These are phyloP conservation scores for Rusavskia elegans DNA, from an alignment of 495 filamentous ascomycete species.

Conservation along the genomic window DNA sequence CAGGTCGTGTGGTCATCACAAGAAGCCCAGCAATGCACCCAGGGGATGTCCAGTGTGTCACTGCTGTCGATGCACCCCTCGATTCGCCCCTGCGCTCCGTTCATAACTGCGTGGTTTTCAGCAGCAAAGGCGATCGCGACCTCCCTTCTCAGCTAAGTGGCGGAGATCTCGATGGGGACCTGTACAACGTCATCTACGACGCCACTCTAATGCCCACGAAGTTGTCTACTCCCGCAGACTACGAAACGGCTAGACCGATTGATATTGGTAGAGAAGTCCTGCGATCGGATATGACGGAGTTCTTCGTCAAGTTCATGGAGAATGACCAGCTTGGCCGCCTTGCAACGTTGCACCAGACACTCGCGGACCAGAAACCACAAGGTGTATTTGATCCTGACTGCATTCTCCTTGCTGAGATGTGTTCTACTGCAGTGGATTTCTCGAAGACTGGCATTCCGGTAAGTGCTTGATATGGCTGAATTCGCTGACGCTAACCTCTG, in stretches of 20 bases:
- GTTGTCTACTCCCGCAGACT: slow-evolving; percentile 44
- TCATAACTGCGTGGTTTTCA: slow-evolving; percentile 66
- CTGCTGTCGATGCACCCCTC: slow-evolving; percentile 35
- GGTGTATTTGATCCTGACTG: slow-evolving; percentile 47
- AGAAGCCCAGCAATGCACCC: slow-evolving; percentile 63
- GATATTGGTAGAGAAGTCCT: slow-evolving; percentile 40
- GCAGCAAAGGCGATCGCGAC: slow-evolving; percentile 49
- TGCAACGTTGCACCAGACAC: slow-evolving; percentile 45
- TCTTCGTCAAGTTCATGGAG: slow-evolving; percentile 70
- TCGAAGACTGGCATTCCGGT: slow-evolving; percentile 65
- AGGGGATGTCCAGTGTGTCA: slow-evolving; percentile 56
- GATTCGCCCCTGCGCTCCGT: slow-evolving; percentile 43
- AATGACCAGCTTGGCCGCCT: slow-evolving; percentile 59
- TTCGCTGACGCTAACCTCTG: not conserved
- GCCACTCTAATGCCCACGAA: slow-evolving; percentile 20
- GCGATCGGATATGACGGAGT: slow-evolving; percentile 49
- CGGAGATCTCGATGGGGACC: slow-evolving; percentile 66
- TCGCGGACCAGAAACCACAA: slow-evolving; percentile 40
- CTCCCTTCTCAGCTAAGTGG: slow-evolving; percentile 62
- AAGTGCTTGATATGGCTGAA: slow-evolving; percentile 3
- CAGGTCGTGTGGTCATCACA: slow-evolving; percentile 39
- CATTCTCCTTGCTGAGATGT: slow-evolving; percentile 46
- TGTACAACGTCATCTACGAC: slow-evolving; percentile 64
- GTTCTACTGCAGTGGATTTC: slow-evolving; percentile 69
- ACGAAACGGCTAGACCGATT: slow-evolving; percentile 36